phyloP scores from a whole-genome alignment of 192 early-diverging fungal genomes.

The Bifiguratus adelaidae region DNA sequence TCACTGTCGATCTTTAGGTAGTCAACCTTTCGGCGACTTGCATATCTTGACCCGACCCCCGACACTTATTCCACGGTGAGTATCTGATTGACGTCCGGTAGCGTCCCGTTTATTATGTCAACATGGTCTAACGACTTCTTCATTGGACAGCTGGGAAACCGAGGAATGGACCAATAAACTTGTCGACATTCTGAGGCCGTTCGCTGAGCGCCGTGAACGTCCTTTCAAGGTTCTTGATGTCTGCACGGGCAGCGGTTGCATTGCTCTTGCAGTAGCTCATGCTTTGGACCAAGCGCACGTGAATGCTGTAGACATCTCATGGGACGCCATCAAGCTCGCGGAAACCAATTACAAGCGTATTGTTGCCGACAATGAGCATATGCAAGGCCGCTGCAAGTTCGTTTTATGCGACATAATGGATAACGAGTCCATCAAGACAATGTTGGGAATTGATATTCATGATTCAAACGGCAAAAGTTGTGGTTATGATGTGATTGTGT shows the following conservation, averaged over 20 bases:
- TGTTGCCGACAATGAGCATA: conserved; percentile 9
- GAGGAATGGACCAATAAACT: conserved; percentile 81
- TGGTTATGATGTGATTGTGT: conserved; percentile 63
- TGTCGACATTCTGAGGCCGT: conserved; percentile 28
- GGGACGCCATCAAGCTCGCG: conserved; percentile 51
- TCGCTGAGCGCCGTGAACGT: not conserved
- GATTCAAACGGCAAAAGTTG: no score
- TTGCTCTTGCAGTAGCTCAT: conserved; percentile 61
- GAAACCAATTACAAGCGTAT: no score
- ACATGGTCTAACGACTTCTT: not conserved
- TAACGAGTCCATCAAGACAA: no score
- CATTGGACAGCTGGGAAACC: conserved; percentile 68
- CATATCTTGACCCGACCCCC: conserved; percentile 62
- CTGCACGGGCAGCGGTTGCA: conserved; percentile 83
- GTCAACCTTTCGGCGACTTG: conserved; percentile 75
- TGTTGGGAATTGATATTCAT: no score
- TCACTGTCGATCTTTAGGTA: conserved; percentile 26
- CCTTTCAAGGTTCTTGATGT: conserved; percentile 69
- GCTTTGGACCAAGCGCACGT: conserved; percentile 35
- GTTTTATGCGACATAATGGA: no score
- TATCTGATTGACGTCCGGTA: not conserved
- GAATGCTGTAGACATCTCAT: conserved; percentile 55
- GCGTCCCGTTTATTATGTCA: not conserved
- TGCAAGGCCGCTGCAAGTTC: conserved; percentile 28
- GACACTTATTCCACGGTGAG: conserved; percentile 76